Evolutionary conservation across 2,329 filamentous ascomycete species (phyloP), one percentile per base, ranked within the genome.

Genomic region (Lasiodiplodia citricola): DNA sequence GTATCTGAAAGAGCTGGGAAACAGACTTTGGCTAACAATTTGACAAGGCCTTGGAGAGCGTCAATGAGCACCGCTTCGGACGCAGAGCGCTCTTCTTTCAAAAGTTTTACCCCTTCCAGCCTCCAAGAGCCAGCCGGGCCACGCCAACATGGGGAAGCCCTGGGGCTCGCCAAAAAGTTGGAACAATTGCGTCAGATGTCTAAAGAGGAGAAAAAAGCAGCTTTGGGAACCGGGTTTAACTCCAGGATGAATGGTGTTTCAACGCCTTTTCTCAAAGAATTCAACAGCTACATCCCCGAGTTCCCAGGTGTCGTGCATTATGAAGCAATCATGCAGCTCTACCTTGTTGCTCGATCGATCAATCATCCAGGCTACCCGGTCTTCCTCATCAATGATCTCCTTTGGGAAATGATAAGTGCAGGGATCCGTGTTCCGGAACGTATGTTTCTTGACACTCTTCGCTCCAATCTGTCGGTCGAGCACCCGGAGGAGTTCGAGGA

Each of bases 161-260:
- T 52, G 25, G 47, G 16, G 31, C 56, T 62, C 31, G 66, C 66
- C 21, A 55, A 37, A 3, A 52, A 13, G 13, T 21, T 68, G 13
- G 66, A 51, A 5, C 44, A 47, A 51, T 31, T 68, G 50, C 18
- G 47, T 5, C 66, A 62, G 11, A 62, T 55, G 41, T 35, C 47
- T 18, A 25, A 7, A 47, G 50, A 58, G 21, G 37, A 56, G 35
- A 55, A 66, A 51, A 16, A 44, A 7, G 58, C 52, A n/a, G 64
- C 69, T 16, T 41, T 69, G 64, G 56, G 68, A 47, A n/a, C 67
- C 63, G 38, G 66, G 44, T 13, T 68, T 10, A 14, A 55, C 23
- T 11, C 18, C 3, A 3, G 16, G 4, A 10, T 23, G 28, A 16
- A 68, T n/a, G n/a, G 31, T 35, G 31, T 58, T 4, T 25, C 37